phyloP scores from a whole-genome alignment of 2,329 filamentous ascomycete species.

The Aspergillus sergii region DNA sequence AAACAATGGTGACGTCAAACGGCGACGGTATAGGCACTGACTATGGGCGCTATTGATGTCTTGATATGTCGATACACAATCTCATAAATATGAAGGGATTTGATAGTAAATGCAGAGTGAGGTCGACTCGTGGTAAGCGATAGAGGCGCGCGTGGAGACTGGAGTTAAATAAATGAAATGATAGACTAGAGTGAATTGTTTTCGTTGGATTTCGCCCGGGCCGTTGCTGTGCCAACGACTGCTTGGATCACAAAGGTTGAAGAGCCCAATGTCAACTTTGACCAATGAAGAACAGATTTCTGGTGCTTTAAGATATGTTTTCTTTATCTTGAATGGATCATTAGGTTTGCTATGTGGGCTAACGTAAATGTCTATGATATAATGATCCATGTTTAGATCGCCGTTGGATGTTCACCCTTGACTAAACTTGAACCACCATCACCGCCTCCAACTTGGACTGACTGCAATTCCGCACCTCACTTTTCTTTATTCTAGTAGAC shows the following conservation, averaged over 20 bases:
- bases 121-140: neutral
- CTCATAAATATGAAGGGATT: neutral
- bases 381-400: neutral
- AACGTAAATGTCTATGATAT: neutral
- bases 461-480: neutral
- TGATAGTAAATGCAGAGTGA: neutral
- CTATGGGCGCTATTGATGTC: neutral
- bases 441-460: neutral
- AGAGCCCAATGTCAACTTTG: neutral
- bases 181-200: neutral
- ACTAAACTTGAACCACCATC: neutral
- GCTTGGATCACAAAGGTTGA: neutral
- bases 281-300: neutral
- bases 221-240: constrained; percentile 28
- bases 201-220: neutral
- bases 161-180: neutral
- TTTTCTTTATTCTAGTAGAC: neutral
- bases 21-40: neutral
- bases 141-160: neutral
- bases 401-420: neutral
- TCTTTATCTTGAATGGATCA: neutral
- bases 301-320: neutral
- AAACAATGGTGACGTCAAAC: constrained; percentile 8
- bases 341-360: neutral
- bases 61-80: neutral